phyloP scores from a whole-genome alignment of 2,329 filamentous ascomycete genomes.

The Zymoseptoria crescenta region DNA sequence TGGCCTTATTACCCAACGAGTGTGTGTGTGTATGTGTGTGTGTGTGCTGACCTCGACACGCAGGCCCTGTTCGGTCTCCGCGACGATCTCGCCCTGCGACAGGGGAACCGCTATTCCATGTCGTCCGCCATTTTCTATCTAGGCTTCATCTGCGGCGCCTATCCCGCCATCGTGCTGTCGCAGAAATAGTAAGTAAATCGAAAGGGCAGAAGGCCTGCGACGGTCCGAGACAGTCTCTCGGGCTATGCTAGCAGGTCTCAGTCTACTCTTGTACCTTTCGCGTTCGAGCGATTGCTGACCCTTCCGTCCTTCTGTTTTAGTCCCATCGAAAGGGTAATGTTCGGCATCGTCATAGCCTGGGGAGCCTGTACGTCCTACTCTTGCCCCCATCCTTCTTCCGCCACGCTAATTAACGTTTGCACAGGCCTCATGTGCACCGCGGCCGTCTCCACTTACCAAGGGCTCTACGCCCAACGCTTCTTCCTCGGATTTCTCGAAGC shows the following conservation, averaged over 20 bases:
- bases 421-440: conserved; percentile 31
- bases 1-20: neutral
- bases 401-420: neutral
- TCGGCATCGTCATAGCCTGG: conserved; percentile 33
- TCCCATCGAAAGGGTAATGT: conserved; percentile 41
- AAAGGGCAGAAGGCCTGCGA: too few relatives aligned
- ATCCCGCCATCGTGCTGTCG: conserved; percentile 37
- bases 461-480: conserved; percentile 43
- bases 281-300: too few relatives aligned
- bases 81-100: conserved; percentile 34
- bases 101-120: conserved; percentile 40
- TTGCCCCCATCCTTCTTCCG: neutral
- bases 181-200: too few relatives aligned
- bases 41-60: too few relatives aligned
- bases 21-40: neutral
- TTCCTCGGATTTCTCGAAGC: conserved; percentile 50
- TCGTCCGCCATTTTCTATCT: conserved; percentile 43
- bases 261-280: too few relatives aligned
- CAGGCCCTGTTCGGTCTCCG: conserved; percentile 38
- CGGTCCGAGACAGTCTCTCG: too few relatives aligned
- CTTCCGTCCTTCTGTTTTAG: too few relatives aligned
- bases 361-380: conserved; percentile 23
- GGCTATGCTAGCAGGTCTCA: too few relatives aligned
- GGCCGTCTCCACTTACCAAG: conserved; percentile 32
- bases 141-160: conserved; percentile 43